phyloP scores from a whole-genome alignment of 1,284 basidiomycete genomes.

The Ustilago nuda region DNA sequence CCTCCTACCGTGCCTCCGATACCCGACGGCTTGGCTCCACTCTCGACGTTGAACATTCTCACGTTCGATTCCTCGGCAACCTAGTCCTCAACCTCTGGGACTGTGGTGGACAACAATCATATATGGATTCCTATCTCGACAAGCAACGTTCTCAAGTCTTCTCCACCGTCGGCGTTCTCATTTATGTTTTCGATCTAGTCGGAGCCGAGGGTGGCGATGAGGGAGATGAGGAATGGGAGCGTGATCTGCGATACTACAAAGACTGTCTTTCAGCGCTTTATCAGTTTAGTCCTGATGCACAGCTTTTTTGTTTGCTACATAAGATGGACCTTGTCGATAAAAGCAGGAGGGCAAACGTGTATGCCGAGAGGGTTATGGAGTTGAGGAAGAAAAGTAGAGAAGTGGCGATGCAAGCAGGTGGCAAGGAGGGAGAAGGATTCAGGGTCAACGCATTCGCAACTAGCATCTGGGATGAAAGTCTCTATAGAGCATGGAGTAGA shows the following conservation, averaged over 20 bases:
- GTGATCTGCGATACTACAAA: constrained; percentile 66
- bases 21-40: constrained; percentile 93
- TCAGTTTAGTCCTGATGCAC: constrained; percentile 74
- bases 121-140: constrained; percentile 95
- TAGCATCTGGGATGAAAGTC: constrained; percentile 95
- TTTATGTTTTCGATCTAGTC: constrained; percentile 94
- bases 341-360: constrained; percentile 74
- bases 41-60: constrained; percentile 96
- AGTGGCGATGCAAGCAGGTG: constrained; percentile 39
- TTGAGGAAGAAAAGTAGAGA: constrained; percentile 58
- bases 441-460: constrained; percentile 79
- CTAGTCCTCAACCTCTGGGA: constrained; percentile 96
- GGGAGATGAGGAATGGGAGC: constrained; percentile 72
- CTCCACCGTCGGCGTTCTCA: constrained; percentile 92
- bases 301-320: constrained; percentile 90
- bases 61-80: constrained; percentile 94
- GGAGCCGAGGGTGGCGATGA: constrained; percentile 57
- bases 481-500: constrained; percentile 98
- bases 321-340: constrained; percentile 87
- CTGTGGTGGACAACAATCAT: constrained; percentile 96
- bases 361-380: constrained; percentile 72
- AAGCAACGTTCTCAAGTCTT: constrained; percentile 92
- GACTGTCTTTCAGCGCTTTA: constrained; percentile 63
- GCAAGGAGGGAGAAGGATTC: constrained; percentile 71
- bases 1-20: constrained; percentile 90